Percentiles rank a stretch among this genome's conserved stretches.
Conservation (phyloP, 139 green algal genomes). For the Chlorella sp. region DNA sequence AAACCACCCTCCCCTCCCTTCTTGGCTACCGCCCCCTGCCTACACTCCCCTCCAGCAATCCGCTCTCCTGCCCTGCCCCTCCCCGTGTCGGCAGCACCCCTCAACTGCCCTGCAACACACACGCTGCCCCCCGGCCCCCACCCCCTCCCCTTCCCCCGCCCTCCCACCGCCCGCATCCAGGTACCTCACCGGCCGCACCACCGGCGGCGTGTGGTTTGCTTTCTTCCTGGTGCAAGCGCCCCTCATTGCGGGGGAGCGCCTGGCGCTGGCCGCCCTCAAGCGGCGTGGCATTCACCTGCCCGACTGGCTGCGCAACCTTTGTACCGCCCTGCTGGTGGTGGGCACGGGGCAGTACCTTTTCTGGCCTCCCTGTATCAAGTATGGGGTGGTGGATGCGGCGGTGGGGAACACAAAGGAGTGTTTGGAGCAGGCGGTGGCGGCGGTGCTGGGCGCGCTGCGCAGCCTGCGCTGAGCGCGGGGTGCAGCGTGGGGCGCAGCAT, state of each 20-base stretch:
- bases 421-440: neutral
- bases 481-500: neutral
- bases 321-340: neutral
- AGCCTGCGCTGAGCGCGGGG: no score
- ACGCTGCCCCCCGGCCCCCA: neutral
- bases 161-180: neutral
- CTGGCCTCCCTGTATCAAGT: neutral
- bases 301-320: neutral
- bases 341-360: conserved; percentile 6
- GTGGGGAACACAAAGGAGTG: neutral
- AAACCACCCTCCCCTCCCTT: no score
- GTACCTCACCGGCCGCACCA: conserved; percentile 35
- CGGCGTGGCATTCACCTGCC: neutral
- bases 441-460: neutral
- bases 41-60: no score
- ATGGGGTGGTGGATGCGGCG: neutral
- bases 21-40: no score
- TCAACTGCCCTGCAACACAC: neutral
- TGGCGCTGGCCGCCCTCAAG: conserved; percentile 17
- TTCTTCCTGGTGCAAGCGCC: conserved; percentile 38
- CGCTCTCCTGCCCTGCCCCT: no score
- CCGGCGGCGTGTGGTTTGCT: conserved; percentile 24
- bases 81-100: neutral
- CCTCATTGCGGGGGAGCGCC: neutral
- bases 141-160: neutral